Percentiles rank a stretch among this genome's conserved stretches.
phyloP scores from a whole-genome alignment of 1,284 basidiomycete species.

The Coniophora puteana region DNA sequence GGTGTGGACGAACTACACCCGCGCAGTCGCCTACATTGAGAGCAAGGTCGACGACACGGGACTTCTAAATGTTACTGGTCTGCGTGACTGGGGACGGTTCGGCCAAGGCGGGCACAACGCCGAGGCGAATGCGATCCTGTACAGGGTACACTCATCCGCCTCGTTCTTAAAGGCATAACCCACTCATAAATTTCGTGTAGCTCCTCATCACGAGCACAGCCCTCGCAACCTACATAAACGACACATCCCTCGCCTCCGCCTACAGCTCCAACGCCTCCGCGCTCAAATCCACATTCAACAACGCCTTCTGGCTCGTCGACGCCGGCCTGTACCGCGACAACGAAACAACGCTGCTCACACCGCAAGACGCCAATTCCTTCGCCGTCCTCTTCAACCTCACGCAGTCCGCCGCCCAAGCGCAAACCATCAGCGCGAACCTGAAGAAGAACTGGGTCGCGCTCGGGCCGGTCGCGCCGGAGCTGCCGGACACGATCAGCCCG shows the following conservation, averaged over 20 bases:
- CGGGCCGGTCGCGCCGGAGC: constrained; percentile 42
- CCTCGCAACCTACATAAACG: constrained; percentile 35
- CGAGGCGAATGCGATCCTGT: constrained; percentile 44
- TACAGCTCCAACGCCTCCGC: constrained; percentile 35
- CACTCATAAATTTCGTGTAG: constrained; percentile 18
- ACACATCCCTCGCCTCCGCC: constrained; percentile 24
- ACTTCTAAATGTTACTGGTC: constrained; percentile 42
- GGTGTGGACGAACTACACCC: constrained; percentile 44
- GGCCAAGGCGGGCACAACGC: constrained; percentile 45
- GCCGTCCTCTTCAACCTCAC: constrained; percentile 45
- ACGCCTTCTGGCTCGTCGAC: constrained; percentile 38
- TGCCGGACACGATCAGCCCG: constrained; percentile 45
- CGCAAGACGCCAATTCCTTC: constrained; percentile 47
- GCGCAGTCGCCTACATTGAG: constrained; percentile 41
- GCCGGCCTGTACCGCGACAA: constrained; percentile 46
- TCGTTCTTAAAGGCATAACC: not conserved
- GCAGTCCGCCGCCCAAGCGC: constrained; percentile 25
- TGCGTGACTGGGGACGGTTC: constrained; percentile 45
- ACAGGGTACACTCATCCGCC: constrained; percentile 24
- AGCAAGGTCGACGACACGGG: constrained; percentile 39
- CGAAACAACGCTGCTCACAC: constrained; percentile 37
- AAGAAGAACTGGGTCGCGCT: constrained; percentile 40
- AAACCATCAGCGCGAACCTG: constrained; percentile 35
- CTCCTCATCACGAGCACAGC: constrained; percentile 41
- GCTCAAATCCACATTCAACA: constrained; percentile 39